Base-by-base conservation (phyloP, 441 rosid species). In the Jatropha multifida region DNA sequence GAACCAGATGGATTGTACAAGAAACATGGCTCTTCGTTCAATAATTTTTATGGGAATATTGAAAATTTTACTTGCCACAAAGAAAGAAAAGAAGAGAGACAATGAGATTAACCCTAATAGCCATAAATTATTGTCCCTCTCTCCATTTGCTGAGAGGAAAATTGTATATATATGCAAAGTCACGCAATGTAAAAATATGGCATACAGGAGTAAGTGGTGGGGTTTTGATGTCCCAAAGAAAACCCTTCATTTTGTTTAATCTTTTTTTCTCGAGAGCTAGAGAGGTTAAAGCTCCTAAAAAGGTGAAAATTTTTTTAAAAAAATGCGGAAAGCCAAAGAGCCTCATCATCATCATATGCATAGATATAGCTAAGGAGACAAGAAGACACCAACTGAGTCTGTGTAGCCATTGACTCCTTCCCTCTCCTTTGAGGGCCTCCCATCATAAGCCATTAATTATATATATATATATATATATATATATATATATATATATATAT, bases 321-420 rank as follows among this genome's bases (percentile, higher is more conserved):
- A 48, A 18, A 48, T n/a, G 20, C 62, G 41, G 10, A 14, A 42
- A 46, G 7, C 58, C 7, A 5, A 23, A 51, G 44, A 69, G 70
- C 20, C 68, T 38, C 49, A 61, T 69, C 37, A 82, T 84, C 69
- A 73, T 79, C 40, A 42, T 23, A 58, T 56, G 37, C 20, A 63
- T 52, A 46, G 77, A 49, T 10, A 75, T 13, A 41, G 3, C 11
- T 17, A 68, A 74, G 83, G 85, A 74, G 89, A 85, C 88, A 86
- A 77, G 85, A 81, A 83, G 81, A 86, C 83, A 81, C 77, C 83
- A 73, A 75, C 58, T 20, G 81, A 83, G 78, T 81, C 68, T 79
- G 82, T 76, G 84, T 77, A 78, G 78, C 82, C 87, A 82, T 85
- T 81, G 85, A 81, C 88, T 84, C 78, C 32, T 32, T 32, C 32